Base-by-base conservation (phyloP, 164 flowering plant genomes). In the Taxillus chinensis region DNA sequence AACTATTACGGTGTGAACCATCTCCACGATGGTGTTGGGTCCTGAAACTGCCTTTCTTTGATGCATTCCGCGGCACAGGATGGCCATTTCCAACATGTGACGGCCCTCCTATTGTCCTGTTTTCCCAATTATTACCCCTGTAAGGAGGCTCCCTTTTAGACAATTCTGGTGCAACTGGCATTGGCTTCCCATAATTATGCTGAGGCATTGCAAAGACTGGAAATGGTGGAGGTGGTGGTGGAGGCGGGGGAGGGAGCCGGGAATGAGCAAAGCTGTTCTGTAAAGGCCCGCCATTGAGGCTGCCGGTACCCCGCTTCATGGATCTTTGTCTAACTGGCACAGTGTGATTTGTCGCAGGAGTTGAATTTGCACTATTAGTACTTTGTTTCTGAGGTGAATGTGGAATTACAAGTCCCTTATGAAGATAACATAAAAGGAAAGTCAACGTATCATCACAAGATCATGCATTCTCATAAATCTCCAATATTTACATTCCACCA, bases 31-130 rank as follows among this genome's bases (percentile, higher is more conserved):
- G 69, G 60, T 81, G 83, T 3, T 74, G 61, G 27, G 27, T 27
- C 2, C 87, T 83, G 14, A 81, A 71, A 65, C 61, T 76, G 3
- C 83, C 82, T 64, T 85, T 79, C 65, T 87, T 74, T 57, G 52
- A 75, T 3, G 85, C 63, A 69, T 72, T 77, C 2, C 79, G 64
- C 4, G 70, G 91, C 11, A 66, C 82, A 41, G 79, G 80, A 57
- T 72, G 82, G 55, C 77, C 86, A 66, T 67, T 87, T 14, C 66
- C 80, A 54, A 60, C 27, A 53, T 68, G 74, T 41, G 80, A 45
- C n/a, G 70, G 70, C 7, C 81, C 79, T 54, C 70, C 79, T 65
- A 75, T 75, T 8, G 70, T 75, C 62, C 83, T 78, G 39, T 67
- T 15, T 10, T 76, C 84, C 82, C 77, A 69, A 55, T 72, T 79